Percentiles rank a stretch among this genome's conserved stretches.
phyloP scores from a whole-genome alignment of 495 filamentous ascomycete genomes.

The Wilcoxina mikolae region DNA sequence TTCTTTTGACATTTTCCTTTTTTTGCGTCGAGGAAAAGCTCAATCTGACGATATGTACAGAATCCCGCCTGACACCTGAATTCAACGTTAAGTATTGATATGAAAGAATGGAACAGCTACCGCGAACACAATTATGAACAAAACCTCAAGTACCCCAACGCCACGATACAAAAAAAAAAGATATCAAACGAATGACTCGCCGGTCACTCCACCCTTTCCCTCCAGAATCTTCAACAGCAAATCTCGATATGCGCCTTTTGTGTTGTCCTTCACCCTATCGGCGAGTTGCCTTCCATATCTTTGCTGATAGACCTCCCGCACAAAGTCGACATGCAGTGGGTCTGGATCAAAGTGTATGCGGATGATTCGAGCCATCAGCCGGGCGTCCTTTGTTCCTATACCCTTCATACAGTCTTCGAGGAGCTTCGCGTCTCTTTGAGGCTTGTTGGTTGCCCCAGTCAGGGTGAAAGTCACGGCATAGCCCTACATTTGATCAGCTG shows the following conservation, averaged over 20 bases:
- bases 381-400: constrained; percentile 12
- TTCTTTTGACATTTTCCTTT: not conserved
- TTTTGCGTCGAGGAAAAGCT: not conserved
- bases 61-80: not conserved
- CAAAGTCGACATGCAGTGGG: constrained; percentile 11
- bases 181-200: not conserved
- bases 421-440: constrained; percentile 19
- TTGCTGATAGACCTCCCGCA: constrained; percentile 13
- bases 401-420: constrained; percentile 17
- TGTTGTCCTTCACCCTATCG: constrained; percentile 13
- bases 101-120: no score
- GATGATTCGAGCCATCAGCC: constrained; percentile 16
- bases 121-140: not conserved
- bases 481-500: constrained; percentile 10
- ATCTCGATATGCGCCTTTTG: constrained; percentile 16
- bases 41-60: not conserved
- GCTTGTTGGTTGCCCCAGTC: constrained; percentile 14
- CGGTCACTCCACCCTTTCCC: not conserved
- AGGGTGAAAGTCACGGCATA: constrained; percentile 16
- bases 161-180: not conserved
- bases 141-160: not conserved
- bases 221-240: constrained; percentile 16
- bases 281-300: constrained; percentile 14
- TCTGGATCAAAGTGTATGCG: constrained; percentile 15
- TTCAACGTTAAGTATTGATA: no score